Evolutionary conservation across 306 rosid genomes (phyloP).

Genomic region (Corylus avellana): DNA sequence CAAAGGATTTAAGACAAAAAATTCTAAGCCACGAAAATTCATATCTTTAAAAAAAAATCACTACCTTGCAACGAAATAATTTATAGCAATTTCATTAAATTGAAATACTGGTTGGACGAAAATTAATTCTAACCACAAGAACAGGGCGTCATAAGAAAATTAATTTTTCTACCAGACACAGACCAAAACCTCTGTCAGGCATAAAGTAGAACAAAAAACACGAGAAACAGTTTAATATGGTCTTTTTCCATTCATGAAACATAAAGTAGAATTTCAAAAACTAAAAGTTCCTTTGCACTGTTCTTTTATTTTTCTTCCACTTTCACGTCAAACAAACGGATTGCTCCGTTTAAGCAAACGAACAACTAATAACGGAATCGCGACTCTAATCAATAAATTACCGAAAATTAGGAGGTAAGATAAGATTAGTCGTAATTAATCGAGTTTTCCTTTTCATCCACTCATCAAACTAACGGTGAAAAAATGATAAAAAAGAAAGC

Average conservation of each 20-base stretch:
- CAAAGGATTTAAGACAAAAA: not conserved
- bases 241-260: too few species aligned
- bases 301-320: too few species aligned
- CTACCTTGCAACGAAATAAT: not conserved
- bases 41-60: too few species aligned
- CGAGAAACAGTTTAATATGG: too few species aligned
- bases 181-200: too few species aligned
- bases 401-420: too few species aligned
- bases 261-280: too few species aligned
- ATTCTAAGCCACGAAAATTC: not conserved
- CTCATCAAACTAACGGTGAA: conserved; percentile 4
- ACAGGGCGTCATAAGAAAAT: not conserved
- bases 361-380: too few species aligned
- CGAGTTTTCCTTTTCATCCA: not conserved
- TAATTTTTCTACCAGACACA: not conserved
- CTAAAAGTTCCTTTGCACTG: too few species aligned
- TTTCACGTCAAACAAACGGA: not conserved
- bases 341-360: not conserved
- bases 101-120: not conserved
- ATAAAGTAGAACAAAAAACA: too few species aligned
- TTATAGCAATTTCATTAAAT: not conserved
- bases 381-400: not conserved
- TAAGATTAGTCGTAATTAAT: too few species aligned
- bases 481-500: not conserved
- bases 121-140: not conserved